Percentiles rank a stretch among this genome's conserved stretches.
Conservation (phyloP, 1,284 basidiomycete species). For the Cryptococcus wingfieldii region DNA sequence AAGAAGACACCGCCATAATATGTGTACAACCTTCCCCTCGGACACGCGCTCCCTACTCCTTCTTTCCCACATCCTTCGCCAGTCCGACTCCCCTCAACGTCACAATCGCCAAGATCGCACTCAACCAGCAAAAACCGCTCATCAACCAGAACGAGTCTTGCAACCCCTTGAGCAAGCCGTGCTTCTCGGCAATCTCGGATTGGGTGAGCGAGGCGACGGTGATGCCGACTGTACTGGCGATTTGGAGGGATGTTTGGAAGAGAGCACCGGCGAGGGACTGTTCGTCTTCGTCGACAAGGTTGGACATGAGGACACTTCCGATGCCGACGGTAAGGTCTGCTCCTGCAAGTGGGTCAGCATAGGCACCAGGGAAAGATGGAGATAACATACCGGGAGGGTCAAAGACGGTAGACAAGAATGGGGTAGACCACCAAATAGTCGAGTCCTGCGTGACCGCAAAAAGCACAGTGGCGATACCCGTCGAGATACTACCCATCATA, state of each 20-base stretch:
- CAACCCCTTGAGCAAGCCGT: conserved; percentile 17
- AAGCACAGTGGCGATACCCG: conserved; percentile 23
- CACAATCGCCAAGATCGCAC: conserved; percentile 9
- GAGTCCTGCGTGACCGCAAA: conserved; percentile 27
- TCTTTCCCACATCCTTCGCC: conserved; percentile 19
- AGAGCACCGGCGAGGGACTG: conserved; percentile 34
- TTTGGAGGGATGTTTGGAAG: conserved; percentile 31
- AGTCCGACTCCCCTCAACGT: conserved; percentile 16
- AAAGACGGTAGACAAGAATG: conserved; percentile 29
- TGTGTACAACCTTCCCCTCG: too few relatives aligned
- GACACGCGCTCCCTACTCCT: background rate
- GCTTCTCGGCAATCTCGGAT: conserved; percentile 10
- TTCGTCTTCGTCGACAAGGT: conserved; percentile 17
- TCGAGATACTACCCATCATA: conserved; percentile 23
- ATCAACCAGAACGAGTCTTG: conserved; percentile 24
- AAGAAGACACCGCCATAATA: too few relatives aligned
- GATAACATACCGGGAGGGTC: conserved; percentile 22
- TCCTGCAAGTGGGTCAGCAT: too few relatives aligned
- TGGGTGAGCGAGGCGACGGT: conserved; percentile 22
- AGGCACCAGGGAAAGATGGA: too few relatives aligned
- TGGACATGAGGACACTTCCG: background rate
- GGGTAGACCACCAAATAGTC: conserved; percentile 34
- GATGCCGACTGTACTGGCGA: conserved; percentile 27
- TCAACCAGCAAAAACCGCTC: conserved; percentile 19
- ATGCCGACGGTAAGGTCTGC: conserved; percentile 22